Evolutionary conservation across 2,329 filamentous ascomycete genomes (phyloP), one percentile per base, ranked within the genome.

Genomic region (Pyrenophora tritici-repentis): DNA sequence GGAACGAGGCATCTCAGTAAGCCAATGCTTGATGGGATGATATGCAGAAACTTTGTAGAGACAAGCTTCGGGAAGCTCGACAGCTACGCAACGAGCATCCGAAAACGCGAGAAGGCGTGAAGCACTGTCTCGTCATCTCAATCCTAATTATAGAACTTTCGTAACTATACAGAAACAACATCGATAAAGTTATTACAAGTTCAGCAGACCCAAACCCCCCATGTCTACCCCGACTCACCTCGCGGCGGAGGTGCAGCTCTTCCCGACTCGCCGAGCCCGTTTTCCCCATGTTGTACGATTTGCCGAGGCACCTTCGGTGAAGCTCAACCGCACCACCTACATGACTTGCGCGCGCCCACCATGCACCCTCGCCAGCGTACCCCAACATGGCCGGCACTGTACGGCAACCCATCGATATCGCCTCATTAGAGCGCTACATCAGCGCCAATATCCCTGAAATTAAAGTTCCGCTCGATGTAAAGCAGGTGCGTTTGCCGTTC

Each of bases 321-420:
- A 42, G 46, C 47, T 55, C 46, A 50, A 47, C 58, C 58, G 51
- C 50, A 35, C 40, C 43, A 32, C 41, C 45, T 61, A 61, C 53
- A 53, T 59, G 39, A 55, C 50, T 29, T 39, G 41, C 36, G 45
- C 37, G 41, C 48, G 44, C 45, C 49, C 48, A 36, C 48, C 50
- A 63, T 58, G 62, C 50, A 43, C 52, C 55, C 26, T 42, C 37
- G 40, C 38, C 45, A 50, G 38, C 57, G 39, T 43, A 56, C 50
- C 36, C 51, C 59, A 73, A 44, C 55, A 87, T 97, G 93, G 93
- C 94, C 45, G 93, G 93, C 65, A 81, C 82, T 58, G 86, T 99
- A 51, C 86, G 94, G 72, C 94, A 99, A 73, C 90, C 90, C 36
- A 95, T 99, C 70, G 90, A 97, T 71, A 77, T 93, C 65, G 77